Evolutionary conservation across 441 rosid species (phyloP), one percentile per base, ranked within the genome.

Genomic region (Euphorbia celastroides): DNA sequence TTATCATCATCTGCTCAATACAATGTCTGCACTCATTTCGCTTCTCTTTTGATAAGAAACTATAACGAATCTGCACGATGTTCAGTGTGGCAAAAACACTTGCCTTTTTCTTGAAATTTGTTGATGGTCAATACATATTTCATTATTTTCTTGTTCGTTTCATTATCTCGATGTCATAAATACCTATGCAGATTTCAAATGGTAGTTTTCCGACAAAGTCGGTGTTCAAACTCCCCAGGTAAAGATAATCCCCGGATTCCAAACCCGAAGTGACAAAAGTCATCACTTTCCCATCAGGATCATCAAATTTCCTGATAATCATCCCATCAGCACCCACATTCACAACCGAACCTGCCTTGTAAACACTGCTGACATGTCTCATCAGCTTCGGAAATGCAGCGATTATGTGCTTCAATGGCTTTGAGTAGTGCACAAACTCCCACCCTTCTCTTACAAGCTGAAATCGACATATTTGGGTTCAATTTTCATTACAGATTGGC

Each of bases 161-260:
- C n/a, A n/a, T n/a, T n/a, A n/a, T n/a, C n/a, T n/a, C n/a, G n/a
- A n/a, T n/a, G n/a, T n/a, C n/a, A n/a, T n/a, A n/a, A n/a, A n/a
- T n/a, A n/a, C n/a, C n/a, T n/a, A n/a, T n/a, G n/a, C n/a, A n/a
- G n/a, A n/a, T n/a, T n/a, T n/a, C n/a, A n/a, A n/a, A n/a, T n/a
- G n/a, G 38, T 34, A 34, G 38, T 34, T 80, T 86, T 36, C 88
- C 83, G 20, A 81, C 34, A 74, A 81, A 83, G 73, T 81, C 28
- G 54, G 77, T 5, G 54, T 54, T 74, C 20, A 85, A 84, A 32
- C 82, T 79, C 27, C 87, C 88, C 67, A 86, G 5, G 72, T 81
- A 82, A 32, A 84, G 84, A 67, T 84, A 75, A 54, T 74, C 80
- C 14, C 81, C 84, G 60, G 63, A 81, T 78, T 84, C 84, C 16